These are phyloP conservation scores for Nakazawaea ishiwadae DNA, from an alignment of 805 yeast genomes.

Conservation along the genomic window DNA sequence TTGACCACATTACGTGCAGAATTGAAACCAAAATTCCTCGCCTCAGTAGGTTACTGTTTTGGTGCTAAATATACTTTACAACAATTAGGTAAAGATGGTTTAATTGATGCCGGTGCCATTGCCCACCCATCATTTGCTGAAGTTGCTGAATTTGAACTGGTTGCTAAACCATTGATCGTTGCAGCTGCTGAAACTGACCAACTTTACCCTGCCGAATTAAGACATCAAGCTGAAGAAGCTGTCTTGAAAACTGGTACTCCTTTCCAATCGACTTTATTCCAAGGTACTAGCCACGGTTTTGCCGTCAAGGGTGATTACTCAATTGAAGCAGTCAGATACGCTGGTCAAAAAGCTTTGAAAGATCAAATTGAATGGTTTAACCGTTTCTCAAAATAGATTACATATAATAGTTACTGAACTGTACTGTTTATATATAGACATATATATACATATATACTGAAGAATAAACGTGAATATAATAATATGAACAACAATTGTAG, in stretches of 20 bases:
- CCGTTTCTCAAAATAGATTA: conserved; percentile 5
- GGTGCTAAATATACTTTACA: conserved; percentile 73
- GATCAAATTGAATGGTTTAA: conserved; percentile 37
- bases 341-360: conserved; percentile 59
- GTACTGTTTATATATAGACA: too few species aligned
- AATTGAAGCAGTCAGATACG: conserved; percentile 49
- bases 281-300: conserved; percentile 72
- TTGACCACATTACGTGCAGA: conserved; percentile 38
- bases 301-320: conserved; percentile 71
- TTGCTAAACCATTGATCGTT: conserved; percentile 58
- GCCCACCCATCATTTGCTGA: conserved; percentile 82
- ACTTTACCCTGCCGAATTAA: conserved; percentile 58
- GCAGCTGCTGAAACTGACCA: conserved; percentile 72
- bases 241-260: conserved; percentile 47
- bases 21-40: conserved; percentile 42
- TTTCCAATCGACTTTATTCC: conserved; percentile 57
- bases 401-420: too few species aligned
- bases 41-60: conserved; percentile 74
- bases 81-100: conserved; percentile 35
- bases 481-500: too few species aligned
- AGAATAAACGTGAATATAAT: neutral
- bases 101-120: conserved; percentile 54
- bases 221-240: conserved; percentile 56
- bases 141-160: conserved; percentile 56
- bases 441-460: too few species aligned